Conservation (phyloP, 352 stramenopile genomes). For the Paralagenidium karlingii region DNA sequence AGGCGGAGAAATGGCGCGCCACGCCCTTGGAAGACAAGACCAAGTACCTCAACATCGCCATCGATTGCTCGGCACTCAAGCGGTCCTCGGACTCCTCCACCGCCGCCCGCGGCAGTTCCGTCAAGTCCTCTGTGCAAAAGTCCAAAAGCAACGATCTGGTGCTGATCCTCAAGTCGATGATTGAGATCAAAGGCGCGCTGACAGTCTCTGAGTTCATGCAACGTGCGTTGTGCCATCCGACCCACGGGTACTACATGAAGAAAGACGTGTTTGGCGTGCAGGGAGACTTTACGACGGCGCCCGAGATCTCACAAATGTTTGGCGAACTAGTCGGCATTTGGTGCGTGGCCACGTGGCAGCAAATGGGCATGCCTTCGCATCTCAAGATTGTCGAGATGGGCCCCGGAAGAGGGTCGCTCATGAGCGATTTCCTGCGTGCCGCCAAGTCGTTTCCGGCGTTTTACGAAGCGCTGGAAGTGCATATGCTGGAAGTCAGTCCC, state of each 20-base stretch:
- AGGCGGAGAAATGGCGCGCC: slow-evolving; percentile 47
- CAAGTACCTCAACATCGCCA: slow-evolving; percentile 41
- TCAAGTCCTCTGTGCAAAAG: slow-evolving; percentile 16
- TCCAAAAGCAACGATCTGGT: slow-evolving; percentile 57
- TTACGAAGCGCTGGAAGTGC: slow-evolving; percentile 71
- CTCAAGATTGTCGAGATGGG: slow-evolving; percentile 87
- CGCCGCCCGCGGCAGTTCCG: slow-evolving; percentile 11
- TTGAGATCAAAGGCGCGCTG: slow-evolving; percentile 87
- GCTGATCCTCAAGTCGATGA: slow-evolving; percentile 79
- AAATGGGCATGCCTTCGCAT: slow-evolving; percentile 56
- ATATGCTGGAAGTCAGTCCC: slow-evolving; percentile 88
- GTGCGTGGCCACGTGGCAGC: slow-evolving; percentile 87
- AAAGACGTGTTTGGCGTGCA: slow-evolving; percentile 84
- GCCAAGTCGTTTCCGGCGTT: slow-evolving; percentile 82
- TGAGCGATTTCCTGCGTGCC: slow-evolving; percentile 88
- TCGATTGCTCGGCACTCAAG: slow-evolving; percentile 70
- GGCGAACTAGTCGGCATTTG: slow-evolving; percentile 87
- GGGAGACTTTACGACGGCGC: slow-evolving; percentile 90
- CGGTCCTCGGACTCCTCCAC: slow-evolving; percentile 18
- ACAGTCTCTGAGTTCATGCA: slow-evolving; percentile 94
- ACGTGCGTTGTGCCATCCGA: slow-evolving; percentile 79
- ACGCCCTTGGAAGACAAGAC: slow-evolving; percentile 28
- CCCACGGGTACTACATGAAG: slow-evolving; percentile 95
- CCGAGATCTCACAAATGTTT: slow-evolving; percentile 92
- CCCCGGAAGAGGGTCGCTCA: slow-evolving; percentile 88